These are phyloP conservation scores for Plasmodium malariae DNA, from an alignment of 169 alveolate genomes.

Conservation along the genomic window DNA sequence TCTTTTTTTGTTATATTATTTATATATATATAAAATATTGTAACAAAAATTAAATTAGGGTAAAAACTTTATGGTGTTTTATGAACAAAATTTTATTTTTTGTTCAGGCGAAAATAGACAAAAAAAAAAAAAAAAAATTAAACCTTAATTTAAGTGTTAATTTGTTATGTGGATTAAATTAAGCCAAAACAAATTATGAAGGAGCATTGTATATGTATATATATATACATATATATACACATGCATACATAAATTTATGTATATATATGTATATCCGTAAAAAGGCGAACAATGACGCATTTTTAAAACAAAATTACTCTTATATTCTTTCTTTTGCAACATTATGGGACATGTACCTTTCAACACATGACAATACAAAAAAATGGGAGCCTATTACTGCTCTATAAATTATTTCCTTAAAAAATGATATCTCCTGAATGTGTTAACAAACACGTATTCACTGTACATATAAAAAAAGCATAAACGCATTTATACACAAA, in stretches of 20 bases:
- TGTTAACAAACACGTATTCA: too few species aligned
- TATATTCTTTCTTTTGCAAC: background rate
- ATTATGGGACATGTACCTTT: background rate
- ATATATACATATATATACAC: too few species aligned
- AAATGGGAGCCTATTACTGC: background rate
- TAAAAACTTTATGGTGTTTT: background rate
- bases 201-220: background rate
- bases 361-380: background rate
- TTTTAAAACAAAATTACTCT: background rate
- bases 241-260: background rate
- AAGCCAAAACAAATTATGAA: background rate
- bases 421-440: background rate
- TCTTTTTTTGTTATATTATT: too few species aligned
- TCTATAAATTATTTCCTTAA: slow-evolving; percentile 1
- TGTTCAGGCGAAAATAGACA: background rate
- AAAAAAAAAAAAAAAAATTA: slow-evolving; percentile 23
- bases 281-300: too few species aligned
- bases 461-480: too few species aligned
- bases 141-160: slow-evolving; percentile 7
- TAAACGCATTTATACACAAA: too few species aligned
- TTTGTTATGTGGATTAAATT: background rate
- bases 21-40: too few species aligned
- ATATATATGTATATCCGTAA: background rate
- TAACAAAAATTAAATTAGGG: background rate
- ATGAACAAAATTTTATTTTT: background rate